These are phyloP conservation scores for Blastomyces emzantsi DNA, from an alignment of 2,329 filamentous ascomycete species.

Conservation along the genomic window DNA sequence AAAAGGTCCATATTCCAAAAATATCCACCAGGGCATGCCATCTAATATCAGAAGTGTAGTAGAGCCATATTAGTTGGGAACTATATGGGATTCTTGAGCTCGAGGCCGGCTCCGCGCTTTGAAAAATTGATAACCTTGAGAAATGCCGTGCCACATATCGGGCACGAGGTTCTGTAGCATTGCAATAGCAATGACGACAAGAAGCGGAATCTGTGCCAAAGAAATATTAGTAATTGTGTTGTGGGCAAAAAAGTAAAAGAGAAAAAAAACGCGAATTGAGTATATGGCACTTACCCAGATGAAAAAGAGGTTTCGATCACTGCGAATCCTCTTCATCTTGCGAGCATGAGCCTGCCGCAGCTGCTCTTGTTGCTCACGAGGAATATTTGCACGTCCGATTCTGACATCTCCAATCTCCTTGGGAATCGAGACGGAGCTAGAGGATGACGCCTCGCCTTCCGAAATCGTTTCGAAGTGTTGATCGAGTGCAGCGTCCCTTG, in stretches of 20 bases:
- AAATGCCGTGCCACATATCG: slow-evolving; percentile 33
- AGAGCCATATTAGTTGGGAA: not conserved
- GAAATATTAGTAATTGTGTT: slow-evolving; percentile 18
- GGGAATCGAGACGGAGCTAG: slow-evolving; percentile 14
- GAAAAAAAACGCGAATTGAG: not conserved
- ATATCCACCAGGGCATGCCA: not conserved
- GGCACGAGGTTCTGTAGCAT: slow-evolving; percentile 39
- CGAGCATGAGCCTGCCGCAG: slow-evolving; percentile 39
- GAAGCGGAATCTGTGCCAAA: slow-evolving; percentile 37
- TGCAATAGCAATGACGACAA: slow-evolving; percentile 38
- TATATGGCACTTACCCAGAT: slow-evolving; percentile 40
- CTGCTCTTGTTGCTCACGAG: slow-evolving; percentile 40
- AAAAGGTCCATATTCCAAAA: not conserved
- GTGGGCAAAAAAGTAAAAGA: not conserved
- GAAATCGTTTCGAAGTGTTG: slow-evolving; percentile 35
- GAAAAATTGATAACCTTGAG: slow-evolving; percentile 32
- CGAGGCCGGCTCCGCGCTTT: slow-evolving; percentile 17
- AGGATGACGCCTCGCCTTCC: slow-evolving; percentile 8
- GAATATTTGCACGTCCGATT: slow-evolving; percentile 36
- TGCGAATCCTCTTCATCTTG: slow-evolving; percentile 41
- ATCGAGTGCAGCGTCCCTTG: slow-evolving; percentile 37
- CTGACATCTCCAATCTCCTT: slow-evolving; percentile 33
- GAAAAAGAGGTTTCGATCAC: slow-evolving; percentile 46
- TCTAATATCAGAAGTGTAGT: not conserved
- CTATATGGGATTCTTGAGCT: not conserved